Evolutionary conservation across 352 stramenopile species (phyloP).

Genomic region (Pythium insidiosum): DNA sequence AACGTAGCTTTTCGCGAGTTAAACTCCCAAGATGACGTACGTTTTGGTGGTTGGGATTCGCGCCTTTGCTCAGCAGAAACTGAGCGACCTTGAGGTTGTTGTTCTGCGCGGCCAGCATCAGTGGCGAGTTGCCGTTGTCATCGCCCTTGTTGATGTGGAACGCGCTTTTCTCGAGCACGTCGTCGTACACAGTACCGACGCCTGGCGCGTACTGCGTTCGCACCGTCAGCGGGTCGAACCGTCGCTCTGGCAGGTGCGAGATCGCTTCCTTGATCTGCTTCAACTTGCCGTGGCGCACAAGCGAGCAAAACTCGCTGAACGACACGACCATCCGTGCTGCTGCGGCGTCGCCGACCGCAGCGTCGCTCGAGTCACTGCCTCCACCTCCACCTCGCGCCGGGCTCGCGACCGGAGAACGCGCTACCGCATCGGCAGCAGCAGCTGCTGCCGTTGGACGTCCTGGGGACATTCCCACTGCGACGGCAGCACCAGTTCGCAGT

Average conservation of each 20-base stretch:
- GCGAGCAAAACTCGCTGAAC: slow-evolving; percentile 69
- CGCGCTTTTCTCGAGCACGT: slow-evolving; percentile 82
- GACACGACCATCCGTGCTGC: slow-evolving; percentile 36
- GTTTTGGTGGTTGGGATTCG: slow-evolving; percentile 90
- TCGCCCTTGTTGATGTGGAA: slow-evolving; percentile 88
- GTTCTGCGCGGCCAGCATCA: slow-evolving; percentile 86
- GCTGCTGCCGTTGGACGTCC: slow-evolving; percentile 1
- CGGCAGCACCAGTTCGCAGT: not conserved
- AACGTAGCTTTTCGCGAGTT: not conserved
- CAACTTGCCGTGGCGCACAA: slow-evolving; percentile 82
- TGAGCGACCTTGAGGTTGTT: slow-evolving; percentile 85
- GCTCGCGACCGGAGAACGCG: not conserved
- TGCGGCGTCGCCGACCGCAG: not conserved
- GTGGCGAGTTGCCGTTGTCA: slow-evolving; percentile 86
- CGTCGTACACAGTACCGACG: slow-evolving; percentile 88
- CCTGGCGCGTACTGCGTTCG: slow-evolving; percentile 61
- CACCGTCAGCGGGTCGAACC: slow-evolving; percentile 81
- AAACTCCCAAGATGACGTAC: slow-evolving; percentile 15
- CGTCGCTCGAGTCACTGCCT: not conserved
- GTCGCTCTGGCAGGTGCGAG: slow-evolving; percentile 66
- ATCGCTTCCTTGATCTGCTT: slow-evolving; percentile 87
- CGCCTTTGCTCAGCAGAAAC: slow-evolving; percentile 84
- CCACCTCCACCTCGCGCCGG: not conserved
- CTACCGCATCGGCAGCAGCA: not conserved
- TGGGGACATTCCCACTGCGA: not conserved